Evolutionary conservation across 306 rosid species (phyloP), one percentile per base, ranked within the genome.

Genomic region (Corylus heterophylla): DNA sequence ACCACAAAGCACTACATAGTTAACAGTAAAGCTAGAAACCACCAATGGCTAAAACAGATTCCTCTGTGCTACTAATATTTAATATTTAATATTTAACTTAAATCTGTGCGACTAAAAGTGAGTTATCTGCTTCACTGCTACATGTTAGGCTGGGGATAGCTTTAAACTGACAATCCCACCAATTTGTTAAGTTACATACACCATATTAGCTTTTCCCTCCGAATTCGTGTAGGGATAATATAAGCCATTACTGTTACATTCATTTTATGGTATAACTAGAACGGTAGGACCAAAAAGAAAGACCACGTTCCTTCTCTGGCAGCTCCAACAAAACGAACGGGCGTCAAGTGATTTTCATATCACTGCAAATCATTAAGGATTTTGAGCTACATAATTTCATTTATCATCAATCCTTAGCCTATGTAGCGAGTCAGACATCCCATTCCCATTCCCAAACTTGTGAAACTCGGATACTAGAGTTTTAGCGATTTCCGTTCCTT

Each of bases 391-490:
- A 12, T 0, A 13, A 29, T 68, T 31, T 85, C 84, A 86, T 44
- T 83, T 79, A 71, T 79, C 81, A 11, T 79, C 82, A 74, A 89
- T 80, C 83, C 78, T 88, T 69, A 85, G 88, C 79, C 75, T 77
- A 69, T 81, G 63, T n/a, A 83, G 71, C 5, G 89, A 83, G 47
- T 71, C 89, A 42, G 90, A 80, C 9, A 85, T 71, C 81, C 85
- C 79, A 68, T 83, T 80, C 69, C 84, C 81, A 1, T 86, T 89
- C 64, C 80, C 92, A 77, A 82, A 80, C 78, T 86, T 87, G 67
- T 89, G 87, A 0, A 91, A 74, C 83, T 90, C 94, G 5, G 96
- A 85, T 87, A 89, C 90, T 82, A 92, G 76, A 27, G 90, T 89
- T 86, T 77, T 83, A 68, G 86, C 90, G 29, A 90, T 83, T 76